phyloP scores from a whole-genome alignment of 1,284 basidiomycete genomes.

The Xerocomus nothofagi region DNA sequence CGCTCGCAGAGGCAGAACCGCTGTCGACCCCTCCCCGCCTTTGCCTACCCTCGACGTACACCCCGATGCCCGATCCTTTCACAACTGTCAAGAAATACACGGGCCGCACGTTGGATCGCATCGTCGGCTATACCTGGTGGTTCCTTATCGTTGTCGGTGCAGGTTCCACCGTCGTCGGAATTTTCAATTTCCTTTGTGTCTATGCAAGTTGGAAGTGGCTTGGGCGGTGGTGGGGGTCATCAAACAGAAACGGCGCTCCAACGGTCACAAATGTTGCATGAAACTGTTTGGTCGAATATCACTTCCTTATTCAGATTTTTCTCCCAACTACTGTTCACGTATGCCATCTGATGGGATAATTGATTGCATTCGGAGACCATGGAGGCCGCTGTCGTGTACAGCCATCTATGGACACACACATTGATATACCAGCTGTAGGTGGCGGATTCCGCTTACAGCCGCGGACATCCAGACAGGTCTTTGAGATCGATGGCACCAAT shows the following conservation, averaged over 20 bases:
- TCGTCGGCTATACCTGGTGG: conserved; percentile 77
- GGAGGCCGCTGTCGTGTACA: background rate
- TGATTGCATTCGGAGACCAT: background rate
- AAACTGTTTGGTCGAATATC: conserved; percentile 1
- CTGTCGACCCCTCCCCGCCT: conserved; percentile 41
- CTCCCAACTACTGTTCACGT: background rate
- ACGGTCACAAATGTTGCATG: conserved; percentile 14
- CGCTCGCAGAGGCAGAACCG: conserved; percentile 1
- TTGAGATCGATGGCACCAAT: background rate
- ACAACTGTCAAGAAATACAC: conserved; percentile 58
- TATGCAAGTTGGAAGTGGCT: conserved; percentile 59
- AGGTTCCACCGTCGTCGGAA: conserved; percentile 63
- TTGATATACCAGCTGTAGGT: background rate
- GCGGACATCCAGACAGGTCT: background rate
- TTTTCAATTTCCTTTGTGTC: conserved; percentile 69
- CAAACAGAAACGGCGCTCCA: conserved; percentile 9
- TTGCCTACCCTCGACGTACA: conserved; percentile 50
- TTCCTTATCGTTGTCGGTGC: conserved; percentile 71
- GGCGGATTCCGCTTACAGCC: background rate
- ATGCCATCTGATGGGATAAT: background rate
- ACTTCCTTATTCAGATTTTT: background rate
- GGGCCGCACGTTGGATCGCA: conserved; percentile 68
- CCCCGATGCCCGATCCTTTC: conserved; percentile 50
- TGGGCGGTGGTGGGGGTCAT: conserved; percentile 24
- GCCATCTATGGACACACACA: background rate